Evolutionary conservation across 108 stramenopile species (phyloP), one percentile per base, ranked within the genome.

Genomic region (Chaetoceros muelleri): DNA sequence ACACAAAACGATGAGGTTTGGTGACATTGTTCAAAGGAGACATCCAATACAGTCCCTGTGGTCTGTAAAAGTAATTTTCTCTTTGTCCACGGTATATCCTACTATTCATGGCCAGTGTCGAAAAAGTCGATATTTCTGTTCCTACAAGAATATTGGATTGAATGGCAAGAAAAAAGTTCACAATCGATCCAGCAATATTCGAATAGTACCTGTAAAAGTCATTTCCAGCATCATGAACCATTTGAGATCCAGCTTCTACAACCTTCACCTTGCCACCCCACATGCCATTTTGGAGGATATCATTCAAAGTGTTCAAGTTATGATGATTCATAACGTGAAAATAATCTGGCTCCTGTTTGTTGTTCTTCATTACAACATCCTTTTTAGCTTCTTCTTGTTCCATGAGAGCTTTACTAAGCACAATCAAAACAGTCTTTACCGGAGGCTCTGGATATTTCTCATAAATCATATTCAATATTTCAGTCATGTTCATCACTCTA

Each of bases 41-140:
- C 69, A 61, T 60, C 19, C 60, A 50, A 17, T 48, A 17, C 19
- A 72, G 23, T 16, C 71, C 71, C 2, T 48, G 50, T 20, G 65
- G 65, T 0, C 66, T n/a, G 51, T 67, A 72, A 10, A 56, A 52
- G 51, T 53, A 72, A 52, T 66, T 67, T 10, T 61, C n/a, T 2
- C 16, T 10, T 3, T 28, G 18, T 18, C 28, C 46, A 7, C 65
- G 51, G 40, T 53, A 62, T 24, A 72, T 62, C 25, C 71, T 64
- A 24, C 55, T 52, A 26, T 52, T 53, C 61, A 62, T 45, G 1
- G 62, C 16, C 30, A 61, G 51, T 25, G 51, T 28, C 3, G 71
- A 72, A 58, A 49, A 72, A 25, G 53, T 66, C 3, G 71, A 72
- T 3, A 72, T 57, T 44, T 61, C 57, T 19, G 71, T 66, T 17